Conservation (phyloP, 2,329 filamentous ascomycete genomes). For the Ceratocystis albifundus region DNA sequence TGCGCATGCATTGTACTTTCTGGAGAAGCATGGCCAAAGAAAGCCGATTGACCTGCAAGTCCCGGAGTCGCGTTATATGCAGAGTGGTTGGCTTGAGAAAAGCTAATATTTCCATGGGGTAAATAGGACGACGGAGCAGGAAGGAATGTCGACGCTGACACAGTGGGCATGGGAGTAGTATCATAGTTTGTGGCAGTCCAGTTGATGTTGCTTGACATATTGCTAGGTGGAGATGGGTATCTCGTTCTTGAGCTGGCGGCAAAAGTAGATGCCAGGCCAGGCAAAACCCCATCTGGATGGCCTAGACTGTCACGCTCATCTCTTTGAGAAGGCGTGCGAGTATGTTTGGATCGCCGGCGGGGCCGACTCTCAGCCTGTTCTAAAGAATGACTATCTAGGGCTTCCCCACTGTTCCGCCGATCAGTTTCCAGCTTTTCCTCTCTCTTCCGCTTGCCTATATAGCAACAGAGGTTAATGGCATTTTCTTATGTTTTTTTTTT, state of each 20-base stretch:
- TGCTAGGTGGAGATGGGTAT: background rate
- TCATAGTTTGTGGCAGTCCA: background rate
- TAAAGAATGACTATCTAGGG: background rate
- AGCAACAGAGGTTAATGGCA: background rate
- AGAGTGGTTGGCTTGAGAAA: slow-evolving; percentile 2
- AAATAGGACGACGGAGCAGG: background rate
- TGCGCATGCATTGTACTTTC: slow-evolving; percentile 2
- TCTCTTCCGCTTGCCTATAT: slow-evolving; percentile 18
- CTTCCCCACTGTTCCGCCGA: slow-evolving; percentile 9
- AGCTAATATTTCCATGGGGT: background rate
- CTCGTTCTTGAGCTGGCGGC: background rate
- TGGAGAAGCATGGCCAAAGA: slow-evolving; percentile 3
- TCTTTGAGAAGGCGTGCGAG: background rate
- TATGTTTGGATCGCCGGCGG: background rate
- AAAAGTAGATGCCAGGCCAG: background rate
- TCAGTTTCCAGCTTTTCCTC: slow-evolving; percentile 15
- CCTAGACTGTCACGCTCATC: background rate
- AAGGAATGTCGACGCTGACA: background rate
- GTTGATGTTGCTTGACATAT: background rate
- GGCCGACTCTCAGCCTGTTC: slow-evolving; percentile 3
- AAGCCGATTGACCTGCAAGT: slow-evolving; percentile 7
- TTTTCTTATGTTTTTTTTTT: too few species aligned
- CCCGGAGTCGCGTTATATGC: slow-evolving; percentile 1
- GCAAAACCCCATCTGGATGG: background rate
- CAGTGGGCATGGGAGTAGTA: background rate